phyloP scores from a whole-genome alignment of 495 filamentous ascomycete species.

The Penicillium taxi region DNA sequence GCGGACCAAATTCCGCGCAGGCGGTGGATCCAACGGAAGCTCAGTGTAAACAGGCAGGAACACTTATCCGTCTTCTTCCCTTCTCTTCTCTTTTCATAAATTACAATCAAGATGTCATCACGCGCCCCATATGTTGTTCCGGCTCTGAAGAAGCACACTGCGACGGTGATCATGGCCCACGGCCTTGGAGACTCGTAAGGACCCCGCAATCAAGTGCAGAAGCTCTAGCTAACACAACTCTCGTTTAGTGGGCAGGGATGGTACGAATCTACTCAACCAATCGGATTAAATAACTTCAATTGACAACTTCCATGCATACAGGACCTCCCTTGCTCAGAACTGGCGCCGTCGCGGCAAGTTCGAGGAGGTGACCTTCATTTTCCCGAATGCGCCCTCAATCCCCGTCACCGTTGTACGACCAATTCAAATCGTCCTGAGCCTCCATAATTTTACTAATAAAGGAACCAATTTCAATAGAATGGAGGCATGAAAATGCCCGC shows the following conservation, averaged over 20 bases:
- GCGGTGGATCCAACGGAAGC: too few species aligned
- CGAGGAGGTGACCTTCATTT: conserved; percentile 83
- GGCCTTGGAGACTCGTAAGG: conserved; percentile 72
- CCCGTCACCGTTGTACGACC: conserved; percentile 74
- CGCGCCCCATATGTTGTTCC: conserved; percentile 66
- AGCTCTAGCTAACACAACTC: conserved; percentile 6
- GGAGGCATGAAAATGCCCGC: conserved; percentile 77
- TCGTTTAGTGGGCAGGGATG: conserved; percentile 56
- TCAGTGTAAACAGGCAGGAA: not conserved
- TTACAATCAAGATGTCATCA: conserved; percentile 38
- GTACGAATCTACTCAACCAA: conserved; percentile 31
- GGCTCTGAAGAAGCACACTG: conserved; percentile 83
- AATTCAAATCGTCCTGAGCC: not conserved
- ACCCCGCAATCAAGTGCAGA: conserved; percentile 7
- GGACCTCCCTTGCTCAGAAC: conserved; percentile 75
- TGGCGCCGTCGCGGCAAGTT: conserved; percentile 79
- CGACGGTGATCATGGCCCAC: conserved; percentile 89
- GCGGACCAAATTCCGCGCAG: too few species aligned
- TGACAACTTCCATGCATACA: conserved; percentile 18
- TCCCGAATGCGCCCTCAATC: conserved; percentile 87
- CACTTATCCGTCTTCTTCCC: conserved; percentile 1
- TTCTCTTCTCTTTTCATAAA: not conserved
- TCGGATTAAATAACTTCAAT: conserved; percentile 1
- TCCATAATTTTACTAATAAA: not conserved
- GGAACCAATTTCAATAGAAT: conserved; percentile 55